phyloP scores from a whole-genome alignment of 176 grass and related monocot species.

The Raddia guianensis region DNA sequence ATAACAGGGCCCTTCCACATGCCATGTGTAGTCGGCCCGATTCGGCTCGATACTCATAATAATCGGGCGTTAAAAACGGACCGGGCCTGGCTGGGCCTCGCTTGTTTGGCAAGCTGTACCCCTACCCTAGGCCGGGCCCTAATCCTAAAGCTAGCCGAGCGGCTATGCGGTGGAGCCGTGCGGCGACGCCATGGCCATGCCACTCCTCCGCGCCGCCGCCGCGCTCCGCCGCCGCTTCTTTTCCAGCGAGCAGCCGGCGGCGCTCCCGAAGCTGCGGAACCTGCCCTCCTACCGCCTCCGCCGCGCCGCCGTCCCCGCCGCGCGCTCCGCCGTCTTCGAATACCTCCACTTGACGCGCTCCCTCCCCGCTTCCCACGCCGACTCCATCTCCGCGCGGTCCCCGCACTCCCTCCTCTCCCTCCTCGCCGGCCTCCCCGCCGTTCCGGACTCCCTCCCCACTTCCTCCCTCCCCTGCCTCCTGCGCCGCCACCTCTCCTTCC shows the following conservation, averaged over 20 bases:
- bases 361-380: slow-evolving; percentile 67
- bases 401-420: slow-evolving; percentile 63
- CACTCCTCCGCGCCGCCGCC: slow-evolving; percentile 22
- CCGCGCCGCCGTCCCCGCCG: slow-evolving; percentile 54
- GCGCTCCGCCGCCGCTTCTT: slow-evolving; percentile 39
- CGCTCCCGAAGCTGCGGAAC: slow-evolving; percentile 51
- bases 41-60: no score
- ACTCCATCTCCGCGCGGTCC: slow-evolving; percentile 62
- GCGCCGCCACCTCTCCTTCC: slow-evolving; percentile 62
- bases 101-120: no score
- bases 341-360: slow-evolving; percentile 75
- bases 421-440: slow-evolving; percentile 47
- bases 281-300: slow-evolving; percentile 49
- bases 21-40: no score
- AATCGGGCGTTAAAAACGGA: no score
- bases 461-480: slow-evolving; percentile 47
- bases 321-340: slow-evolving; percentile 61
- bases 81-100: no score
- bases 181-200: slow-evolving; percentile 45
- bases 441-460: slow-evolving; percentile 39
- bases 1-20: no score
- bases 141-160: slow-evolving; percentile 10
- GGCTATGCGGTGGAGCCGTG: slow-evolving; percentile 16
- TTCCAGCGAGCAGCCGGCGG: slow-evolving; percentile 21
- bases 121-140: no score